Conservation (phyloP, 2,329 filamentous ascomycete species). For the Fusarium sp. region DNA sequence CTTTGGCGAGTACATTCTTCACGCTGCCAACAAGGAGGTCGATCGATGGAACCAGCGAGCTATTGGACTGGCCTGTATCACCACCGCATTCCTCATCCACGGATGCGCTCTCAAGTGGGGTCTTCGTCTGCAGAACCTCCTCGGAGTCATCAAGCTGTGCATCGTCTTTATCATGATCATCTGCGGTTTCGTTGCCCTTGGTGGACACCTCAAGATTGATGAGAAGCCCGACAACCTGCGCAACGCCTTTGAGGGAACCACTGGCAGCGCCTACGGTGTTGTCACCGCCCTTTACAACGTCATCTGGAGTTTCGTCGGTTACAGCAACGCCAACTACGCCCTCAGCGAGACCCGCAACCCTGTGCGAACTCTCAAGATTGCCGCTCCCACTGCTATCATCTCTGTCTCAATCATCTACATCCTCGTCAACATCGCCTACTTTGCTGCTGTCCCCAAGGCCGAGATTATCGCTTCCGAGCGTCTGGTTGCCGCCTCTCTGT, state of each 20-base stretch:
- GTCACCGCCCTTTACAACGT: slow-evolving; percentile 80
- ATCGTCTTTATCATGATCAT: slow-evolving; percentile 75
- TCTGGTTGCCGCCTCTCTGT: slow-evolving; percentile 66
- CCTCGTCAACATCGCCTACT: slow-evolving; percentile 76
- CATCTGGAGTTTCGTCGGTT: slow-evolving; percentile 77
- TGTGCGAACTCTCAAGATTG: slow-evolving; percentile 72
- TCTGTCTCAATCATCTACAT: slow-evolving; percentile 73
- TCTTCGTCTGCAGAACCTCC: slow-evolving; percentile 73
- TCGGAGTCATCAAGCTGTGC: slow-evolving; percentile 74
- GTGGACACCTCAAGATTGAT: slow-evolving; percentile 70
- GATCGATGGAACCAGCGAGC: slow-evolving; percentile 76
- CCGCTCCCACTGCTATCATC: slow-evolving; percentile 71
- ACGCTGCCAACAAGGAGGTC: slow-evolving; percentile 72
- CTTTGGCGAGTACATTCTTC: slow-evolving; percentile 77
- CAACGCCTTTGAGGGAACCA: slow-evolving; percentile 74
- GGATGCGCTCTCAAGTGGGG: slow-evolving; percentile 74
- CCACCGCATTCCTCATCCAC: slow-evolving; percentile 74
- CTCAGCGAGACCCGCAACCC: slow-evolving; percentile 75
- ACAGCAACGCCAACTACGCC: slow-evolving; percentile 76
- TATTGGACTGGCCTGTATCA: slow-evolving; percentile 75
- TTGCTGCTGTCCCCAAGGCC: slow-evolving; percentile 67
- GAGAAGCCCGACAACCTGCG: slow-evolving; percentile 72
- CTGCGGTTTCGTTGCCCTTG: slow-evolving; percentile 71
- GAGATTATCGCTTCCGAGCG: slow-evolving; percentile 65
- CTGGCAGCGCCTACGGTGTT: slow-evolving; percentile 73